Conservation (phyloP, 2,329 filamentous ascomycete species). For the Paraphaeosphaeria sporulosa region DNA sequence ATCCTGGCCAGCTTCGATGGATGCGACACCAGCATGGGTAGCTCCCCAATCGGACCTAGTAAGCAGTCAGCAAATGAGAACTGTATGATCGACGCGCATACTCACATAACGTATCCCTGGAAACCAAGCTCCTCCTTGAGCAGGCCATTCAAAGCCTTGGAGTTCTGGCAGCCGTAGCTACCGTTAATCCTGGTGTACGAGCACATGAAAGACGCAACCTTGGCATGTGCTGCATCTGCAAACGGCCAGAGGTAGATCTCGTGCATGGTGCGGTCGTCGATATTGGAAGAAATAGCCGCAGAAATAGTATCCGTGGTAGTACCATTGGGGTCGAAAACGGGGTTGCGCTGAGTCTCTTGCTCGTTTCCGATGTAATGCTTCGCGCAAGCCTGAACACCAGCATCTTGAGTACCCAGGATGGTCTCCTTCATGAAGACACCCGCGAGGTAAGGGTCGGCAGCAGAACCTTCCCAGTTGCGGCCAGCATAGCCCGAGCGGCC, state of each 20-base stretch:
- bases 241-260: slow-evolving; percentile 60
- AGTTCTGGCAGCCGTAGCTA: slow-evolving; percentile 43
- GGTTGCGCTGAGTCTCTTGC: slow-evolving; percentile 60
- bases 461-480: slow-evolving; percentile 55
- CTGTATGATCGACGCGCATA: slow-evolving; percentile 41
- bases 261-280: slow-evolving; percentile 69
- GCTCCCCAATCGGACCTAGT: slow-evolving; percentile 55
- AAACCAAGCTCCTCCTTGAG: slow-evolving; percentile 62
- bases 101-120: slow-evolving; percentile 59
- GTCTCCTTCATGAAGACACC: slow-evolving; percentile 49
- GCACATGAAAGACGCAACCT: slow-evolving; percentile 69
- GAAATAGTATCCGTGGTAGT: slow-evolving; percentile 50
- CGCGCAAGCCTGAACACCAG: slow-evolving; percentile 52
- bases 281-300: slow-evolving; percentile 67
- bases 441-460: slow-evolving; percentile 52
- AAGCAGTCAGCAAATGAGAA: slow-evolving; percentile 24
- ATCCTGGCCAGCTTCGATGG: slow-evolving; percentile 57
- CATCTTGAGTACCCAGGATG: slow-evolving; percentile 48
- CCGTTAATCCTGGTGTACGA: slow-evolving; percentile 49
- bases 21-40: slow-evolving; percentile 53
- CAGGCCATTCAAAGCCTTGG: slow-evolving; percentile 56
- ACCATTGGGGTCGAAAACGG: slow-evolving; percentile 29
- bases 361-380: slow-evolving; percentile 68
- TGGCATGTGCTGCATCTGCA: slow-evolving; percentile 65
- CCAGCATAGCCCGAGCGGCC: slow-evolving; percentile 50